Evolutionary conservation across 2,329 filamentous ascomycete species (phyloP), one percentile per base, ranked within the genome.

Genomic region (Beauveria sp.): DNA sequence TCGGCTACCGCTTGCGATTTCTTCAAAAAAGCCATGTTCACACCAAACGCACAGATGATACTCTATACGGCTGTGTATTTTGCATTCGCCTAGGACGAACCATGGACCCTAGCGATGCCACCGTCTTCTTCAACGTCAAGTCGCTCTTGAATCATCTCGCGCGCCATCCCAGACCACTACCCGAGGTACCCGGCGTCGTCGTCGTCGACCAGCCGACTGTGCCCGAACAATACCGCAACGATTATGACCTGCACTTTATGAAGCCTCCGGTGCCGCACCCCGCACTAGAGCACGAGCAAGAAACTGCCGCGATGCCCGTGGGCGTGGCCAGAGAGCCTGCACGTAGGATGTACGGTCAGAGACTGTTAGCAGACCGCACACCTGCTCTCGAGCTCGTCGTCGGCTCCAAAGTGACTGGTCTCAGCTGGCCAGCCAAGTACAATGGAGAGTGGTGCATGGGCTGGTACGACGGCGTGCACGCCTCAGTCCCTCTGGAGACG

Each of bases 391-490:
- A 81, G 61, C 71, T 80, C 52, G 77, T 77, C 2, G 71, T 75
- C 16, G 81, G 80, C 0, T 80, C 80, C 1, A 75, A 72, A 50
- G 73, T 85, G 24, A 75, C 79, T 0, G 82, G 81, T 0, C 70
- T 85, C 30, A 73, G 76, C 44, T 84, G 81, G 67, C 81, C 80
- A 0, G 68, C 71, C 10, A 77, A 76, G 66, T 82, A 82, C 66
- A 71, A 75, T 3, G 82, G 82, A 16, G 82, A 83, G 65, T 85
- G 81, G 81, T 77, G 76, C n/a, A 74, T 82, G 61, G 82, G 79
- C 2, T 83, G 81, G 76, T 81, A 85, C 63, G 81, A 84, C 63
- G 81, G 80, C 0, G 67, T 73, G 2, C 77, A 76, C 47, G 81
- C 79, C 0, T 79, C 78, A 1, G 76, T 82, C 56, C 79, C 82